phyloP scores from a whole-genome alignment of 1,284 basidiomycete species.

The Bjerkandera adusta region DNA sequence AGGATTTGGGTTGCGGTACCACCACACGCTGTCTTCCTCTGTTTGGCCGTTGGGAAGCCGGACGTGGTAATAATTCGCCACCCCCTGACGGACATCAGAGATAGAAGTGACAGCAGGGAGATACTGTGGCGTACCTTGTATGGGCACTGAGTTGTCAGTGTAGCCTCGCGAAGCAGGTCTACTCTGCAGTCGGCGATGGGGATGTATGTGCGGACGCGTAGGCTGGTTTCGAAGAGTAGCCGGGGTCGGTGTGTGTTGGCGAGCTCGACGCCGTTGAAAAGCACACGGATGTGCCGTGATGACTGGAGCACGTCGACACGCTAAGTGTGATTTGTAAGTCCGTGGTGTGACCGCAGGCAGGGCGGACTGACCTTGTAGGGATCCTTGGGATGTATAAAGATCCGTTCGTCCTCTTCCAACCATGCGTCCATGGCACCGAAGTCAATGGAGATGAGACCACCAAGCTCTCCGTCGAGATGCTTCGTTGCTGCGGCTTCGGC shows the following conservation, averaged over 20 bases:
- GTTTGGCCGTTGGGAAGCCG: slow-evolving; percentile 42
- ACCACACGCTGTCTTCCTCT: slow-evolving; percentile 57
- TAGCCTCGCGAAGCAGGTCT: slow-evolving; percentile 48
- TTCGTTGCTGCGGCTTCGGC: slow-evolving; percentile 42
- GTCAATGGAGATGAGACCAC: slow-evolving; percentile 46
- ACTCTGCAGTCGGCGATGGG: slow-evolving; percentile 53
- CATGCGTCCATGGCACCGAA: slow-evolving; percentile 56
- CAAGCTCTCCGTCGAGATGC: slow-evolving; percentile 41
- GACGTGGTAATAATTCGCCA: slow-evolving; percentile 57
- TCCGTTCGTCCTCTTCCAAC: slow-evolving; percentile 67
- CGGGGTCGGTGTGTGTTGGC: slow-evolving; percentile 54
- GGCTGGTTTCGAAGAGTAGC: slow-evolving; percentile 56
- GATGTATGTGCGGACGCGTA: slow-evolving; percentile 60
- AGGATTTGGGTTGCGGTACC: slow-evolving; percentile 50
- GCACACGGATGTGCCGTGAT: slow-evolving; percentile 58
- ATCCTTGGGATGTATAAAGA: slow-evolving; percentile 62
- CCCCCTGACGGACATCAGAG: slow-evolving; percentile 41
- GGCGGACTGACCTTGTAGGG: slow-evolving; percentile 58
- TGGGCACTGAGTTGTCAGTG: slow-evolving; percentile 49
- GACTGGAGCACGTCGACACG: slow-evolving; percentile 60
- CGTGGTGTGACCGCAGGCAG: not conserved
- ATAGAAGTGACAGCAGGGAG: not conserved
- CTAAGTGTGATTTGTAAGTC: slow-evolving; percentile 28
- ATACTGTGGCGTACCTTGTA: slow-evolving; percentile 50
- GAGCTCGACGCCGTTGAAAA: slow-evolving; percentile 58